Evolutionary conservation across 2,329 filamentous ascomycete species (phyloP), one percentile per base, ranked within the genome.

Genomic region (Pestalotiopsis sp.): DNA sequence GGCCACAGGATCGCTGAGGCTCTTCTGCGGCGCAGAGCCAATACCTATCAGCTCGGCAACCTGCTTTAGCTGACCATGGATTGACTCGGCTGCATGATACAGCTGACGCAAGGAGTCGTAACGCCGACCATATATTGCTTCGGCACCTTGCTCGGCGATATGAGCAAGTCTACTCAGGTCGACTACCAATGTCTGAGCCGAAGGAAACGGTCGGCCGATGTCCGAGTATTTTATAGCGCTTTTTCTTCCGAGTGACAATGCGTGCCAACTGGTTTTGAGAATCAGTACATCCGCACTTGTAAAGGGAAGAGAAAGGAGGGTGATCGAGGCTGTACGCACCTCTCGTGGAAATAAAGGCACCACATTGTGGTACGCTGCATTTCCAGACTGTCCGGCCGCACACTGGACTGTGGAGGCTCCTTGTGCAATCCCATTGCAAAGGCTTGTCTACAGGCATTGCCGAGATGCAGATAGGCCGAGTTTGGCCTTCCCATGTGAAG

Each of bases 271-370:
- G 20, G 3, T 1, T 13, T 14, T 9, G 4, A n/a, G 2, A 12
- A 20, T 57, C 9, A 56, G 49, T 52, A 25, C 66, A 14, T 27
- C 14, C 3, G 20, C 20, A 25, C 36, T 52, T 20, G 7, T 23
- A 6, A 9, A 36, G 31, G 31, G 31, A 52, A 9, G 41, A n/a
- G 5, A 17, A 17, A 9, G 3, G 45, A 11, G 27, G 38, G 61
- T 3, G 57, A 17, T 31, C 23, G 14, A 4, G 13, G 20, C 41
- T 36, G 4, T 13, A 49, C 20, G 2, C 70, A 75, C 72, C 70
- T 74, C 63, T 78, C 76, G 14, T 74, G 69, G n/a, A 73, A 75
- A 63, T 78, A 78, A 2, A 78, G 73, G 12, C 71, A 72, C 76
- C 76, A 78, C 11, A 78, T 68, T 0, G 76, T 78, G 1, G 70